Base-by-base conservation (phyloP, 2,329 filamentous ascomycete genomes). In the Cercospora citrullina region DNA sequence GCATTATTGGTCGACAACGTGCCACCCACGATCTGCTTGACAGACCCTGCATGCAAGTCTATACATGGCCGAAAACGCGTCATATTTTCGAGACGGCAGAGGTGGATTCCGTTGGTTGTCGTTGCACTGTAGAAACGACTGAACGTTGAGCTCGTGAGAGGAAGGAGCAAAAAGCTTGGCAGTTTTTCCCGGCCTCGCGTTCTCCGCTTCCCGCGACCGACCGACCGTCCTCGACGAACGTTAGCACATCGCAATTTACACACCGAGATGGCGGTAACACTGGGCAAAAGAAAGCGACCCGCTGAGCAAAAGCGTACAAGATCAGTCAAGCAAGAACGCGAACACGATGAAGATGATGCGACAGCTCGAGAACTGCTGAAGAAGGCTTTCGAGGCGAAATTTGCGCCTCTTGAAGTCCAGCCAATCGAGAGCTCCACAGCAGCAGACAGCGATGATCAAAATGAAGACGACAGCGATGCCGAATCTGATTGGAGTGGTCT, bases 21-120 rank as follows among this genome's bases (percentile, higher is more conserved):
- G 68, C 95, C 94, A 74, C 95, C 95, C 48, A 99, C 94, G 74
- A 99, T 99, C 80, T 99, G 95, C 84, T 99, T 99, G 68, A 99
- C 95, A 78, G 94, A 90, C 14, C 95, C 95, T n/a, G 94, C 90
- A 80, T 99, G 95, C 63, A 99, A 87, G 82, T 99, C 95, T 80
- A 99, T 98, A 78, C 95, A 99, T 21, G 95, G 95, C 45, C 95
- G 87, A 78, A 99, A 99, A 74, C 90, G 89, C 2, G 95, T 98
- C 95, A 99, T 97, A 53, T 48, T 75, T 60, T 62, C 39, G 1
- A 30, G n/a, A 36, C 55, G 31, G 31, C 31, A 33, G 55, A 36
- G 30, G n/a, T 59, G 55, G 23, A 21, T 10, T 31, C 5, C n/a
- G 28, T 48, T 45, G 62, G 28, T 58, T 45, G 62, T 58, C 23